Evolutionary conservation across 2,329 filamentous ascomycete genomes (phyloP), one percentile per base, ranked within the genome.

Genomic region (Madurella fahalii): DNA sequence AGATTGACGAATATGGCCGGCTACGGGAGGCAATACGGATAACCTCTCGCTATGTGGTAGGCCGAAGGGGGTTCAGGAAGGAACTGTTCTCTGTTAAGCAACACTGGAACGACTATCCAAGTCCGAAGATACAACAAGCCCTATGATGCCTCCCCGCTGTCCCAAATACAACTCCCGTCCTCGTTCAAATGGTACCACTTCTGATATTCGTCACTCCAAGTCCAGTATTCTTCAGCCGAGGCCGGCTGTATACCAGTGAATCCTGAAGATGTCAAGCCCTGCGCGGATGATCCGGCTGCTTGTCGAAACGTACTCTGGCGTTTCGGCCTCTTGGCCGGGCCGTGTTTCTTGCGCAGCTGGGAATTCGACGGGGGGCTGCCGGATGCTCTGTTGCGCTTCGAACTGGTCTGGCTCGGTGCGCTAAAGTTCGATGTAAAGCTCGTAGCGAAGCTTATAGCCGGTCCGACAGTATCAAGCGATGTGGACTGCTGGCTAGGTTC

Each of bases 381-480:
- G 30, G 58, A 51, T 44, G 43, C 31, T 30, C 58, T 60, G 47
- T 32, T 55, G 47, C 57, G 58, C 52, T 61, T 61, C 31, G 54
- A 50, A 50, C 51, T 52, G 40, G 47, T 54, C 18, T 52, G 39
- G 52, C 50, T 58, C 31, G 50, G 39, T 44, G 49, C 31, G 45
- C 47, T 53, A 49, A 48, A 50, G 54, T 46, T 57, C 34, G 57
- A 59, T 5, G 51, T 54, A 49, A 50, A 57, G 50, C 59, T 62
- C 18, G 55, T 54, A 13, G 61, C 53, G 34, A 61, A 58, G 53
- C 56, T 58, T 42, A 52, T 53, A 25, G 52, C 20, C 12, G 53
- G 43, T 54, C 58, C 57, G 40, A 41, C 56, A 54, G 44, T 54
- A 54, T 42, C 51, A 47, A 53, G n/a, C 5, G 54, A 57, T 50